A percentile compares a stretch with the other conserved stretches of the same genome.
These are phyloP conservation scores for Colletotrichum tropicicola DNA, from an alignment of 2,329 filamentous ascomycete genomes.

Conservation along the genomic window DNA sequence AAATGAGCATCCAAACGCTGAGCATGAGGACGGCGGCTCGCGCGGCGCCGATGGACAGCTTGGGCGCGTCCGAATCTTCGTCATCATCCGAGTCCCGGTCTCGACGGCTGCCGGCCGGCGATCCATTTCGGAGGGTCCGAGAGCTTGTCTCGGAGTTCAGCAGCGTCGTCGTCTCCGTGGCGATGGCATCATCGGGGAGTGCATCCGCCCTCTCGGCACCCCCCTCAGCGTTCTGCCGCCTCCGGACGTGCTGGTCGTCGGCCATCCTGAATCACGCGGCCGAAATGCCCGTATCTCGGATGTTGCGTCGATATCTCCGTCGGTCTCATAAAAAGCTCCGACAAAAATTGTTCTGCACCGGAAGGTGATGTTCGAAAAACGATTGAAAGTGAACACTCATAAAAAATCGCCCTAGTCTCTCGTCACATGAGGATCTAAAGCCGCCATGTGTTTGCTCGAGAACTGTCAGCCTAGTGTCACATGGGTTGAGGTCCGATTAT, in stretches of 20 bases:
- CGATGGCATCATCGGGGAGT: slow-evolving; percentile 4
- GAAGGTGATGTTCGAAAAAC: not conserved
- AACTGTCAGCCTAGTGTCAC: not conserved
- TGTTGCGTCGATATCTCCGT: not conserved
- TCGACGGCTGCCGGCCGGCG: slow-evolving; percentile 7
- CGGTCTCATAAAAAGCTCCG: slow-evolving; percentile 1
- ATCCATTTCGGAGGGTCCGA: slow-evolving; percentile 16
- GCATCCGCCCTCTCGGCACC: not conserved
- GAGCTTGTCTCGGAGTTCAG: slow-evolving; percentile 28
- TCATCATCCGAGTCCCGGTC: slow-evolving; percentile 17
- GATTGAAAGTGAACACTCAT: not conserved
- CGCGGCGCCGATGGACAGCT: slow-evolving; percentile 36
- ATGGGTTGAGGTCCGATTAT: slow-evolving; percentile 5
- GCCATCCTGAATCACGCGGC: slow-evolving; percentile 6
- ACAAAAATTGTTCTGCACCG: not conserved
- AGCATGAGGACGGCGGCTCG: slow-evolving; percentile 57
- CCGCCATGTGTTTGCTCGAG: not conserved
- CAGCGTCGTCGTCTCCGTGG: slow-evolving; percentile 30
- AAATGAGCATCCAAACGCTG: slow-evolving; percentile 66
- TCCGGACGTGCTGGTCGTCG: not conserved
- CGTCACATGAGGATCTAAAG: slow-evolving; percentile 11
- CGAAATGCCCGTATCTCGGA: slow-evolving; percentile 15
- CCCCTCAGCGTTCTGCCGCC: not conserved
- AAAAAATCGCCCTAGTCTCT: not conserved
- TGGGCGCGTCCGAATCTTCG: slow-evolving; percentile 27